Percentiles rank a stretch among this genome's conserved stretches.
These are phyloP conservation scores for Calendula officinalis DNA, from an alignment of 129 eudicot genomes.

Conservation along the genomic window DNA sequence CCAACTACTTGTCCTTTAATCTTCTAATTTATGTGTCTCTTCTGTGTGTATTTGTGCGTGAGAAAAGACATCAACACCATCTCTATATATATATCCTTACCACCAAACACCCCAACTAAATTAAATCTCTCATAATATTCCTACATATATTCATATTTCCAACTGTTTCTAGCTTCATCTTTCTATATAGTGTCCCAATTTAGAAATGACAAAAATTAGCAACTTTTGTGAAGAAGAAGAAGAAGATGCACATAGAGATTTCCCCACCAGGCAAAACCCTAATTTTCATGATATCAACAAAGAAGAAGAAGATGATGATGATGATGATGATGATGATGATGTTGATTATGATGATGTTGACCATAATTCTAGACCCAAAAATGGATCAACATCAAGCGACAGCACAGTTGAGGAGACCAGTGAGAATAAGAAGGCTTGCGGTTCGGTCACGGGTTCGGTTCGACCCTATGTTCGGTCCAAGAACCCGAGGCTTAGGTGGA, in stretches of 20 bases:
- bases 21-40: not conserved
- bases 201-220: constrained; percentile 34
- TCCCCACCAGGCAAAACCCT: constrained; percentile 44
- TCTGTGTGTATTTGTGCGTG: constrained; percentile 2
- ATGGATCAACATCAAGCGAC: constrained; percentile 56
- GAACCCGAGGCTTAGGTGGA: constrained; percentile 69
- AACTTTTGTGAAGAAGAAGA: constrained; percentile 16
- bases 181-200: constrained; percentile 2
- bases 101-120: constrained; percentile 23
- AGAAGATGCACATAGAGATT: constrained; percentile 35
- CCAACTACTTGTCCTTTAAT: constrained; percentile 36
- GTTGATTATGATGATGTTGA: constrained; percentile 38
- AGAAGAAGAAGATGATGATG: constrained; percentile 25
- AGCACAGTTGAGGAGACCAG: constrained; percentile 71
- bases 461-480: constrained; percentile 59
- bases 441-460: constrained; percentile 41
- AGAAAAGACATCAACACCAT: constrained; percentile 23
- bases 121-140: not conserved
- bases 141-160: constrained; percentile 6
- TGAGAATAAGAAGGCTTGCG: constrained; percentile 41
- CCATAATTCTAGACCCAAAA: constrained; percentile 23
- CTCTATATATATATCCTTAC: constrained; percentile 9
- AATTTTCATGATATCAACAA: constrained; percentile 22
- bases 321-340: constrained; percentile 18
- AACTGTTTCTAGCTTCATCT: constrained; percentile 25